Percentiles rank a stretch among this genome's conserved stretches.
These are phyloP conservation scores for Exobasidium rhododendri DNA, from an alignment of 1,284 basidiomycete species.

Conservation along the genomic window DNA sequence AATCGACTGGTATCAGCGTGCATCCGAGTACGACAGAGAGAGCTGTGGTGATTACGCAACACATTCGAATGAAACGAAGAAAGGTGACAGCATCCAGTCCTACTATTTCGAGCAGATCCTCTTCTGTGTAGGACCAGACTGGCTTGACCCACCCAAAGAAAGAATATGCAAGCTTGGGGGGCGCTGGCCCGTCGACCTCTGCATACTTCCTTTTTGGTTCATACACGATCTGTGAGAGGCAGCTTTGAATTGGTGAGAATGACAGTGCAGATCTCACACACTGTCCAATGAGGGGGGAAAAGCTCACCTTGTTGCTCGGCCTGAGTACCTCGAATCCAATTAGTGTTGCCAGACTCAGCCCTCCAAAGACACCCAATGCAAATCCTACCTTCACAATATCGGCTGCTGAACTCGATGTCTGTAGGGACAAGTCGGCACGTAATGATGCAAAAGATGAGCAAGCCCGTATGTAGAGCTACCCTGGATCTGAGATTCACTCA, in stretches of 20 bases:
- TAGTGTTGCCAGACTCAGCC: slow-evolving; percentile 34
- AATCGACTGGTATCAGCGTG: slow-evolving; percentile 76
- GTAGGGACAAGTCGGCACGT: too few species aligned
- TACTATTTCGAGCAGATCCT: slow-evolving; percentile 81
- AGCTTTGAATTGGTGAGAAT: not conserved
- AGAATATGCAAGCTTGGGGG: slow-evolving; percentile 16
- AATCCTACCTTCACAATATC: slow-evolving; percentile 23
- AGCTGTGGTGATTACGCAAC: slow-evolving; percentile 59
- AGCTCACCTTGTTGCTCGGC: slow-evolving; percentile 37
- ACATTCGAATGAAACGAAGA: slow-evolving; percentile 83
- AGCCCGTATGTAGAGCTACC: too few species aligned
- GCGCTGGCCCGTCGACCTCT: slow-evolving; percentile 60
- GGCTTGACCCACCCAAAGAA: slow-evolving; percentile 69
- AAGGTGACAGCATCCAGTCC: slow-evolving; percentile 87
- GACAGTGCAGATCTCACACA: not conserved
- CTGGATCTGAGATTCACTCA: too few species aligned
- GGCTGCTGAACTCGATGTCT: slow-evolving; percentile 1
- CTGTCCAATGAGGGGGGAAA: not conserved
- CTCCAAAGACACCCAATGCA: slow-evolving; percentile 34
- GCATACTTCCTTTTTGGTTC: slow-evolving; percentile 81
- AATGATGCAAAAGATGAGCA: too few species aligned
- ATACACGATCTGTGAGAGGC: slow-evolving; percentile 67
- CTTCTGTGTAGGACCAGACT: slow-evolving; percentile 76
- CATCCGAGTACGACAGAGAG: slow-evolving; percentile 63
- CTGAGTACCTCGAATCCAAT: slow-evolving; percentile 43